Evolutionary conservation across 306 rosid species (phyloP), one percentile per base, ranked within the genome.

Genomic region (Neltuma alba): DNA sequence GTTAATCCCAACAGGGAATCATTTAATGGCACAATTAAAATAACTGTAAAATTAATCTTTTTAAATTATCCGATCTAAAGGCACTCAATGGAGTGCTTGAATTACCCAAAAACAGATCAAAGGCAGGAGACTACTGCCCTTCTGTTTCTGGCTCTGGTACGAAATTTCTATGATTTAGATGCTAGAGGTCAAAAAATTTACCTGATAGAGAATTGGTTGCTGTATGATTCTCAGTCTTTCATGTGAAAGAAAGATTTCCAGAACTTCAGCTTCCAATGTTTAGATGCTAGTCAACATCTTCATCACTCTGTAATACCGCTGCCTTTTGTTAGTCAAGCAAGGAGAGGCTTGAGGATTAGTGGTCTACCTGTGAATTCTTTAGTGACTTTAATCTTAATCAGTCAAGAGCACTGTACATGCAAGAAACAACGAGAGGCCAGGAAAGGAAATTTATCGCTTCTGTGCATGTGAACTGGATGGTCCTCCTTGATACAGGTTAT

Each of bases 401-500:
- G 38, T 79, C 20, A 42, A 34, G 62, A 57, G n/a, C 69, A 57
- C 76, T 20, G 34, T 47, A 44, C 41, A 42, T 13, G 47, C 64
- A 27, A 38, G 67, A 63, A 48, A 69, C 61, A 81, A 58, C 30
- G 16, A 38, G 21, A 36, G 50, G 21, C 52, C 69, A 55, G 27
- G 8, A 63, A 79, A 45, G 40, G 14, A 62, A 74, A 75, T 38
- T 65, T 57, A 70, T 21, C 16, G 15, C 27, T 45, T 80, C 48
- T 72, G 57, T 27, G 75, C 61, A n/a, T 47, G 36, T 48, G 42
- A 21, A 70, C 31, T 45, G 58, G 9, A 18, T 48, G 76, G 70
- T 76, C 83, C 84, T 66, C 71, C 47, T 54, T 37, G 25, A 3
- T 37, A 58, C 28, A 6, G 57, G 52, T 70, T 48, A 50, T 70